Percentiles rank a stretch among this genome's conserved stretches.
phyloP scores from a whole-genome alignment of 768 basidiomycete genomes.

The Hygrophorus pudorinus region DNA sequence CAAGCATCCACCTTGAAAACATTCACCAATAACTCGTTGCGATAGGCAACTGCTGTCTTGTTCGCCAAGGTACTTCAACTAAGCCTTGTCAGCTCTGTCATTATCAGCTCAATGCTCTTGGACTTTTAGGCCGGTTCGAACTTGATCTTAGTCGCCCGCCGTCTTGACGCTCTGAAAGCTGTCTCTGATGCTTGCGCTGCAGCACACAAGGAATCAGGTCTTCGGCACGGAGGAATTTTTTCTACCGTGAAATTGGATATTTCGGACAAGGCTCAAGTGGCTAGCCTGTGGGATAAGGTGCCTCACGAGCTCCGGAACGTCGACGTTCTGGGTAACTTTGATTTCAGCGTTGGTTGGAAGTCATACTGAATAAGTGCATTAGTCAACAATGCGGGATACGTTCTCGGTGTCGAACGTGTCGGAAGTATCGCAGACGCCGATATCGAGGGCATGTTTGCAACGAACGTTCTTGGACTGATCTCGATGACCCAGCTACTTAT shows the following conservation, averaged over 20 bases:
- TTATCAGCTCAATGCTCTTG: neutral
- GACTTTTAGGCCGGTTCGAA: slow-evolving; percentile 71
- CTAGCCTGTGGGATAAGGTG: slow-evolving; percentile 59
- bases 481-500: slow-evolving; percentile 69
- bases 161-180: slow-evolving; percentile 59
- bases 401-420: slow-evolving; percentile 78
- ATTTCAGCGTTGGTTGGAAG: neutral
- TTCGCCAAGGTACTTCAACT: slow-evolving; percentile 69
- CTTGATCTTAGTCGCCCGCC: slow-evolving; percentile 74
- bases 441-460: slow-evolving; percentile 75
- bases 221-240: slow-evolving; percentile 72
- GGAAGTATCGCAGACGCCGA: slow-evolving; percentile 73
- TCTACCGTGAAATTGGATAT: slow-evolving; percentile 69
- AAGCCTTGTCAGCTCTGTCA: neutral
- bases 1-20: neutral
- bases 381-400: slow-evolving; percentile 78
- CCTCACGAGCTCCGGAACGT: slow-evolving; percentile 61
- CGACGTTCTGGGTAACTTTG: slow-evolving; percentile 68
- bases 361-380: neutral
- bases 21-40: neutral
- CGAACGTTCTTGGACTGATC: slow-evolving; percentile 70
- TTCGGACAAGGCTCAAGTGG: slow-evolving; percentile 63
- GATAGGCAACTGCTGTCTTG: slow-evolving; percentile 75
- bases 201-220: slow-evolving; percentile 65
- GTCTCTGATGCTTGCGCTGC: slow-evolving; percentile 57